phyloP scores from a whole-genome alignment of 257 asterid genomes.

The Gynochthodes officinalis region DNA sequence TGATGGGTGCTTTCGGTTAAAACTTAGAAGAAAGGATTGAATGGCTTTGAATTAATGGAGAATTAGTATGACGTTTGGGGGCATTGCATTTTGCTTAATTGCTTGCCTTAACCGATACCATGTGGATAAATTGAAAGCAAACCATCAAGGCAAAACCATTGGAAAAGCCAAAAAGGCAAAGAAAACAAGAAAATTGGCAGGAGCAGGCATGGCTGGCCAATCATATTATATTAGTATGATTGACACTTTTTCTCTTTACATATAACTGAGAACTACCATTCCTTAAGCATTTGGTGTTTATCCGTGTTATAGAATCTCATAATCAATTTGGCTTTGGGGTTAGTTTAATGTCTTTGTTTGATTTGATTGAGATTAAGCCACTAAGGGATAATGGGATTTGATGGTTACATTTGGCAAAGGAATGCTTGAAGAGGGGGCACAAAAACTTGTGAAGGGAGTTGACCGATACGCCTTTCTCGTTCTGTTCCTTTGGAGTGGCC shows the following conservation, averaged over 20 bases:
- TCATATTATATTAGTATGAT: neutral
- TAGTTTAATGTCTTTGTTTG: neutral
- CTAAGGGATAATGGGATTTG: constrained; percentile 5
- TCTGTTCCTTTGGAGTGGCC: no score
- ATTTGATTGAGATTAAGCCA: neutral
- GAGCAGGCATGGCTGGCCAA: constrained; percentile 18
- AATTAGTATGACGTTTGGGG: neutral
- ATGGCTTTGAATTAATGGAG: constrained; percentile 14
- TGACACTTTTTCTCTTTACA: neutral
- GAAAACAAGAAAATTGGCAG: neutral
- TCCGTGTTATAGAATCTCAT: neutral
- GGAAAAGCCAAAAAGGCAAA: neutral
- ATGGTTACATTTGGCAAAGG: constrained; percentile 10
- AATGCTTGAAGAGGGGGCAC: neutral
- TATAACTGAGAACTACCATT: neutral
- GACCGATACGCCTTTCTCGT: no score
- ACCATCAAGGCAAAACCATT: neutral
- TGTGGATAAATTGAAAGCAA: constrained; percentile 1
- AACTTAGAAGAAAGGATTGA: constrained; percentile 16
- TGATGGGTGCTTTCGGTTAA: constrained; percentile 12
- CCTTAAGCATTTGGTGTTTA: neutral
- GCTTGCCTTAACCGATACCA: neutral
- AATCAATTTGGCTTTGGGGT: neutral
- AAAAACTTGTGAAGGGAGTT: neutral
- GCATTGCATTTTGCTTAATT: neutral